These are phyloP conservation scores for Senna siamea DNA, from an alignment of 306 rosid genomes.

Conservation along the genomic window DNA sequence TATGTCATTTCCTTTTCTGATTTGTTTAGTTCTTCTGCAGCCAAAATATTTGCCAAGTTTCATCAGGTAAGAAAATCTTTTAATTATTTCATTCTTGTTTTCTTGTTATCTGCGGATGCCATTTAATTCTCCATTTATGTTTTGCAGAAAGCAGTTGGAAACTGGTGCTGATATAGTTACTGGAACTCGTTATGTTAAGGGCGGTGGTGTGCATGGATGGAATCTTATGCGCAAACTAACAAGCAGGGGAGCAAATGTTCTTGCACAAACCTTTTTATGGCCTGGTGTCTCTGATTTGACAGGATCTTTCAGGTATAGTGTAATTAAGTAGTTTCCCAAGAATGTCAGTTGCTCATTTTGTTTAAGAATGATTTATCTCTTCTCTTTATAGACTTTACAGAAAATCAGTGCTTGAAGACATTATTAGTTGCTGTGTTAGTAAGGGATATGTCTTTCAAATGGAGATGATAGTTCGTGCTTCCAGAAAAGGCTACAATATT, in stretches of 20 bases:
- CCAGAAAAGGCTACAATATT: constrained; percentile 87
- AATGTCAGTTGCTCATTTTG: constrained; percentile 31
- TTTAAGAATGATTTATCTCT: constrained; percentile 36
- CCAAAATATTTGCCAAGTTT: constrained; percentile 91
- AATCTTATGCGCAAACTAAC: constrained; percentile 98
- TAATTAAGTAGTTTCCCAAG: constrained; percentile 29
- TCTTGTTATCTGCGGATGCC: not conserved
- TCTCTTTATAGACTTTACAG: constrained; percentile 71
- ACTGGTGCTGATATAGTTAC: constrained; percentile 92
- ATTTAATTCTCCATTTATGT: constrained; percentile 11
- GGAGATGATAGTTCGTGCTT: constrained; percentile 99
- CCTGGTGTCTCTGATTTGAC: constrained; percentile 98
- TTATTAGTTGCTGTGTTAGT: constrained; percentile 87
- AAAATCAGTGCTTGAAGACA: constrained; percentile 89
- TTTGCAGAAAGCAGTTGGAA: constrained; percentile 69
- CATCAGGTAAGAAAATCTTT: constrained; percentile 62
- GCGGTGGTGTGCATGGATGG: constrained; percentile 99
- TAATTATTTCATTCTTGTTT: constrained; percentile 16
- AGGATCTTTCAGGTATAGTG: constrained; percentile 84
- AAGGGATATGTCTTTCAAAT: constrained; percentile 98
- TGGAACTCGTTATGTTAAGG: constrained; percentile 93
- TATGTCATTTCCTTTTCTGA: constrained; percentile 34
- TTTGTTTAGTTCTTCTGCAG: constrained; percentile 56
- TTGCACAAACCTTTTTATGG: constrained; percentile 94
- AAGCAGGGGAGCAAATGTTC: constrained; percentile 99